Evolutionary conservation across 805 yeast genomes (phyloP).

Genomic region (Starmerella bombi): DNA sequence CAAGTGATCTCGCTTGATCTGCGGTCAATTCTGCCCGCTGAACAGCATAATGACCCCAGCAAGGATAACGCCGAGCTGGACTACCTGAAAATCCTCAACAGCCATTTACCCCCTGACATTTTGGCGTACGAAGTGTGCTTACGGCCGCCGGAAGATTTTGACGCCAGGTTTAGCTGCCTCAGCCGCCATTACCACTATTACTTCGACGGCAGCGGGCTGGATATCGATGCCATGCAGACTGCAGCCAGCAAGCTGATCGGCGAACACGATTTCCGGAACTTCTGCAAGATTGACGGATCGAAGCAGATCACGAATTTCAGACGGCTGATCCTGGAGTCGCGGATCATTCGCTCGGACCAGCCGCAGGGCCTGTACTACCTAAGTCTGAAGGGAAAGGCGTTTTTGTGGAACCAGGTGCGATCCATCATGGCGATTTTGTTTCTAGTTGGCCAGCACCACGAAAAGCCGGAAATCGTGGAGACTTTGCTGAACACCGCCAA

Average conservation of each 20-base stretch:
- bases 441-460: constrained; percentile 66
- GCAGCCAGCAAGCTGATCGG: constrained; percentile 59
- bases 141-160: constrained; percentile 70
- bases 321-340: constrained; percentile 47
- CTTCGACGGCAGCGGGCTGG: constrained; percentile 39
- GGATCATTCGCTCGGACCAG: constrained; percentile 30
- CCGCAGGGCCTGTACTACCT: constrained; percentile 43
- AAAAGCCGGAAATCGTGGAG: constrained; percentile 42
- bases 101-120: constrained; percentile 67
- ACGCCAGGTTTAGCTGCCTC: constrained; percentile 86
- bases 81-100: constrained; percentile 62
- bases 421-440: constrained; percentile 83
- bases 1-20: constrained; percentile 77
- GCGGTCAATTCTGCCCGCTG: constrained; percentile 51
- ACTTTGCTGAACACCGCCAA: constrained; percentile 45
- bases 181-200: constrained; percentile 76
- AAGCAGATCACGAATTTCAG: constrained; percentile 73
- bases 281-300: constrained; percentile 87
- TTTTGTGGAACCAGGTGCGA: constrained; percentile 95
- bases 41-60: constrained; percentile 44
- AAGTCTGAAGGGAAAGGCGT: constrained; percentile 77
- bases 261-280: constrained; percentile 81
- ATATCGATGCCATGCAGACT: constrained; percentile 50
- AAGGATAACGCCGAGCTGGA: constrained; percentile 61
- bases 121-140: constrained; percentile 69